Percentiles rank a stretch among this genome's conserved stretches.
These are phyloP conservation scores for Bruguiera gymnorhiza DNA, from an alignment of 345 rosid species.

Conservation along the genomic window DNA sequence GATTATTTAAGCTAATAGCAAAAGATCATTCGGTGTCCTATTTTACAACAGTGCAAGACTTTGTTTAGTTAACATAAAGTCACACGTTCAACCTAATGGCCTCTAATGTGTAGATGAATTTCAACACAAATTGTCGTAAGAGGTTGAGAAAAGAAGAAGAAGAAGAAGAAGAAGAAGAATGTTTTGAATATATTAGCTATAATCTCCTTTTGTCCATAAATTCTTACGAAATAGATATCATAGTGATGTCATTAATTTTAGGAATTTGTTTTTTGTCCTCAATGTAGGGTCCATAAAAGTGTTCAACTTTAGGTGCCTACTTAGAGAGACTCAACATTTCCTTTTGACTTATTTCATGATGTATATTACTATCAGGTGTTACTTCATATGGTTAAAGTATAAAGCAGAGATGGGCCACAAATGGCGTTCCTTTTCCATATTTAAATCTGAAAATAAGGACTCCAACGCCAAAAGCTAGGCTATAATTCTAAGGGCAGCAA, in stretches of 20 bases:
- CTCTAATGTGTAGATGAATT: no score
- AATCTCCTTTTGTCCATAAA: no score
- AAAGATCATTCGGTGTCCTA: no score
- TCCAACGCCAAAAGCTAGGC: neutral
- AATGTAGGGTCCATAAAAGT: neutral
- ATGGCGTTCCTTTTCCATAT: slow-evolving; percentile 1
- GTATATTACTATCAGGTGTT: neutral
- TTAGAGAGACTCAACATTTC: neutral
- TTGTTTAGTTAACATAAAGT: no score
- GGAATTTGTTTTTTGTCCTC: neutral
- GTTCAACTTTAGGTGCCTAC: neutral
- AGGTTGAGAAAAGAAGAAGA: no score
- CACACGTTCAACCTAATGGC: no score
- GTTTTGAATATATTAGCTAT: no score
- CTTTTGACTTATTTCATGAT: neutral
- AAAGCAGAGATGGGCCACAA: slow-evolving; percentile 15
- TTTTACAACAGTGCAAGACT: no score
- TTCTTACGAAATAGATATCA: neutral
- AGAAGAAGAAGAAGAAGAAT: no score
- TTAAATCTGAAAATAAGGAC: neutral
- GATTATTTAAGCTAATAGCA: no score
- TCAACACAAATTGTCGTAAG: no score
- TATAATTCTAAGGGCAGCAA: slow-evolving; percentile 2
- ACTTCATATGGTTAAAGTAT: slow-evolving; percentile 4
- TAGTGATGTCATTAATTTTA: neutral